phyloP scores from a whole-genome alignment of 1,284 basidiomycete genomes.

The Puccinia polysora region DNA sequence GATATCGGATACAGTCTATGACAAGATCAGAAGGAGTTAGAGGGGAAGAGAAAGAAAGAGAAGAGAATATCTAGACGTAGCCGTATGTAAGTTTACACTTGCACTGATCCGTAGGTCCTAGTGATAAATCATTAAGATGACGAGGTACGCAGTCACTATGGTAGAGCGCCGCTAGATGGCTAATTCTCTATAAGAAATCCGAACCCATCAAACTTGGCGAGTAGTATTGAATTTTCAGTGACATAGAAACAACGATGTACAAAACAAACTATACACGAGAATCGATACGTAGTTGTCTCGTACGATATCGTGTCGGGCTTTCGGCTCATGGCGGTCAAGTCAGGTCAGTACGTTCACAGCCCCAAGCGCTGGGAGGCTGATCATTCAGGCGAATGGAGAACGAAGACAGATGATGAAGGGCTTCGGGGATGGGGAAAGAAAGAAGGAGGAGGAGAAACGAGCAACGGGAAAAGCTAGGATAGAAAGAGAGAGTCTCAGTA shows the following conservation, averaged over 20 bases:
- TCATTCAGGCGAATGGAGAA: background rate
- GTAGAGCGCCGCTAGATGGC: too few relatives aligned
- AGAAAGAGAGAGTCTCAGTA: background rate
- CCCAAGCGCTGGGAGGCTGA: background rate
- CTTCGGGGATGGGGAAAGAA: background rate
- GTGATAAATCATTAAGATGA: constrained; percentile 8
- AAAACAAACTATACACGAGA: too few relatives aligned
- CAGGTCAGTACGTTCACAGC: background rate
- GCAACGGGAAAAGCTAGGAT: background rate
- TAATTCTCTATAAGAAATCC: too few relatives aligned
- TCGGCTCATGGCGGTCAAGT: background rate
- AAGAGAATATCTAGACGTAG: constrained; percentile 30
- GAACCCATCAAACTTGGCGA: too few relatives aligned
- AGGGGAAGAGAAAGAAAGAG: constrained; percentile 3
- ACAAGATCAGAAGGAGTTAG: constrained; percentile 11
- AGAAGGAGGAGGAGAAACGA: background rate
- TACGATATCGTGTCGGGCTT: too few relatives aligned
- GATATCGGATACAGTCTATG: constrained; percentile 22
- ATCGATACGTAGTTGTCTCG: background rate
- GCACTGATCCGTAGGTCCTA: constrained; percentile 5
- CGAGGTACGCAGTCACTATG: too few relatives aligned
- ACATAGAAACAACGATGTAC: too few relatives aligned
- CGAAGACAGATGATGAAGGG: background rate
- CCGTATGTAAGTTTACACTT: constrained; percentile 2
- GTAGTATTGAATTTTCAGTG: too few relatives aligned